phyloP scores from a whole-genome alignment of 2,329 filamentous ascomycete species.

The Sphaerulina populicola region DNA sequence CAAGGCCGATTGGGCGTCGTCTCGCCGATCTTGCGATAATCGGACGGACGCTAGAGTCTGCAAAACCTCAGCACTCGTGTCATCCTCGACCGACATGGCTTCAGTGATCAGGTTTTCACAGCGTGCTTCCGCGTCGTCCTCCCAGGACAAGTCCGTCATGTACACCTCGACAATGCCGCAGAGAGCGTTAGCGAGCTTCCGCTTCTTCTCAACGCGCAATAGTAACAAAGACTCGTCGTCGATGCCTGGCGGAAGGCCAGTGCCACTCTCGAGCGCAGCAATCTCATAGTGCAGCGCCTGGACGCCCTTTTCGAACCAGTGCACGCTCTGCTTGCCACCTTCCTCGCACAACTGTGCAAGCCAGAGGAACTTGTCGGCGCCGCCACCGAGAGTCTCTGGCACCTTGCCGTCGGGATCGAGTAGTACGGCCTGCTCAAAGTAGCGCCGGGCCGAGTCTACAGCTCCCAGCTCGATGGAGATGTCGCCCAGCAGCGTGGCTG shows the following conservation, averaged over 20 bases:
- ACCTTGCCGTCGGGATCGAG: conserved; percentile 68
- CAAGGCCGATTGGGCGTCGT: conserved; percentile 74
- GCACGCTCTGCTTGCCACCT: conserved; percentile 52
- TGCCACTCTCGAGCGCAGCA: conserved; percentile 49
- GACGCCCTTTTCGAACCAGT: conserved; percentile 60
- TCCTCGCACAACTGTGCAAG: conserved; percentile 75
- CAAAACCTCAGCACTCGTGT: conserved; percentile 70
- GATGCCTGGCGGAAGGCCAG: conserved; percentile 26
- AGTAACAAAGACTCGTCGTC: conserved; percentile 33
- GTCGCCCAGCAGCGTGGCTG: conserved; percentile 69
- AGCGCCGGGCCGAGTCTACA: conserved; percentile 61
- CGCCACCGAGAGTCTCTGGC: conserved; percentile 65
- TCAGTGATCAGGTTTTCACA: conserved; percentile 88
- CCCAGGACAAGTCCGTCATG: conserved; percentile 79
- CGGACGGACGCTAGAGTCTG: conserved; percentile 91
- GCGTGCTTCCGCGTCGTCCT: conserved; percentile 76
- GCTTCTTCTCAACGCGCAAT: conserved; percentile 59
- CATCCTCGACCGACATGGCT: conserved; percentile 74
- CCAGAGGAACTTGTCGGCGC: conserved; percentile 90
- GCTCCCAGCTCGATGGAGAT: conserved; percentile 78
- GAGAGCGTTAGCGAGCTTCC: conserved; percentile 79
- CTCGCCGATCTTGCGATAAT: conserved; percentile 72
- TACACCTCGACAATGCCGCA: conserved; percentile 94
- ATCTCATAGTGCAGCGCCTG: conserved; percentile 64
- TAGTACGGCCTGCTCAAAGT: conserved; percentile 63